phyloP scores from a whole-genome alignment of 768 basidiomycete species.

The Kwoniella europaea region DNA sequence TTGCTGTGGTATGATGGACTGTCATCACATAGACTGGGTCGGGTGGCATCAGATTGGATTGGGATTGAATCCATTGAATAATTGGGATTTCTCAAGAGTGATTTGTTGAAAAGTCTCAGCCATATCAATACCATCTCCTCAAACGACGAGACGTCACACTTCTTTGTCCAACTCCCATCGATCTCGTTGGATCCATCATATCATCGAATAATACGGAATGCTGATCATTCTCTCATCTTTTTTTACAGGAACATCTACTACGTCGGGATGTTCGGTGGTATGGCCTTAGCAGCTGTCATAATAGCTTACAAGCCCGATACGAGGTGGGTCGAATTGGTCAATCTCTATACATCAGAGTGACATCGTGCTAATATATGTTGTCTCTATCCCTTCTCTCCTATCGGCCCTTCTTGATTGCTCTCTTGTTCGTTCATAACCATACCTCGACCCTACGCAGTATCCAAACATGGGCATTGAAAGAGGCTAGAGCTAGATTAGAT shows the following conservation, averaged over 20 bases:
- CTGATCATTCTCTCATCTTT: constrained; percentile 1
- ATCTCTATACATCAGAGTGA: not conserved
- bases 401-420: too few relatives aligned
- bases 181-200: not conserved
- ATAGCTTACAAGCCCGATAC: constrained; percentile 93
- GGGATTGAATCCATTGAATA: too few relatives aligned
- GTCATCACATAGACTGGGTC: not conserved
- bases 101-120: too few relatives aligned
- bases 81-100: too few relatives aligned
- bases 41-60: not conserved
- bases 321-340: constrained; percentile 65
- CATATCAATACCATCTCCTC: too few relatives aligned
- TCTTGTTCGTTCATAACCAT: not conserved
- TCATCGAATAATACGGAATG: not conserved
- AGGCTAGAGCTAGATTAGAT: constrained; percentile 88
- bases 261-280: constrained; percentile 85
- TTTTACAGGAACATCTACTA: constrained; percentile 71
- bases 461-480: constrained; percentile 87
- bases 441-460: constrained; percentile 64
- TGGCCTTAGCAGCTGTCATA: constrained; percentile 74
- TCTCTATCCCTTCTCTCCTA: too few relatives aligned
- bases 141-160: too few relatives aligned
- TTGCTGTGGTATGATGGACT: too few relatives aligned
- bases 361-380: too few relatives aligned
- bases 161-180: too few relatives aligned